Evolutionary conservation across 495 filamentous ascomycete species (phyloP), one percentile per base, ranked within the genome.

Genomic region (Hypoxylon trugodes): DNA sequence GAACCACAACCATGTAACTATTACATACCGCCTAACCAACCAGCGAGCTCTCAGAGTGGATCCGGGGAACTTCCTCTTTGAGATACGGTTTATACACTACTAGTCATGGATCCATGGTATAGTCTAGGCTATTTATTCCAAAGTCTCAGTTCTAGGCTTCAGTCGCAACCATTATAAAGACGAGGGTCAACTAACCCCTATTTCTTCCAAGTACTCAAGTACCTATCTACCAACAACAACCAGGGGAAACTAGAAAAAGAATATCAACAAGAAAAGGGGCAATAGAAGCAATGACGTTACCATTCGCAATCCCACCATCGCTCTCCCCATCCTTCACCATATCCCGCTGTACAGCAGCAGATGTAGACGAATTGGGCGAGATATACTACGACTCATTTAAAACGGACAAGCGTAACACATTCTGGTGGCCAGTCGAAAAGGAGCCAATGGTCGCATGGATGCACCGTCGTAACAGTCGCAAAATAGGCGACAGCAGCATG

Each of bases 361-460:
- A 73, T 37, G 37, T 66, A 13, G 36, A 70, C 30, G 40, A 33
- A 0, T 2, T 72, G 2, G 15, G 37, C 38, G 55, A 62, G 12
- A 21, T 66, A 6, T 73, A 73, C 50, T 70, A 63, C 10, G 58
- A 58, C 0, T 32, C 57, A 4, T 73, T 73, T 25, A 19, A 15
- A 1, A 51, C 42, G 2, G 65, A 68, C 28, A 50, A 18, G 4
- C 35, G 50, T 40, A 70, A 66, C 50, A 59, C 58, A 1, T 73
- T 60, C 24, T 73, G 70, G 70, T 73, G 70, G 70, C 18, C 69
- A 12, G 9, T 51, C 13, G 65, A 68, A 7, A 61, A 43, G 25
- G 46, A 58, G 1, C 41, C 57, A 16, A 70, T 73, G 70, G 6
- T 55, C 8, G 38, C 21, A 6, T 73, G 68, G 67, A 61, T 68